Evolutionary conservation across 495 filamentous ascomycete genomes (phyloP), one percentile per base, ranked within the genome.

Genomic region (Daldinia concentrica): DNA sequence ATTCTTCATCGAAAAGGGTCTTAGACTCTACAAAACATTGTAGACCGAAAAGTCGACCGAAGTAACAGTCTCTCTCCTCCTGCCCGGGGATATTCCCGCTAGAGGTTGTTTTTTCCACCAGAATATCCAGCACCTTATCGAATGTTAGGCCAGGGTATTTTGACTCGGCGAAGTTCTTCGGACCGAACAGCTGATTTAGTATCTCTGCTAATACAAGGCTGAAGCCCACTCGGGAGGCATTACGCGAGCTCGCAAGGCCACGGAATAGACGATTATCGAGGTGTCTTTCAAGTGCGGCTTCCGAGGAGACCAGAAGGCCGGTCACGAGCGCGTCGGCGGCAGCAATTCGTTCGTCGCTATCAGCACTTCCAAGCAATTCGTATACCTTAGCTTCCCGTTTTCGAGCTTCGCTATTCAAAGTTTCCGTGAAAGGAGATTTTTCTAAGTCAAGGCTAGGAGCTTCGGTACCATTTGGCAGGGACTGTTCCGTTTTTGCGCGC

Each of bases 171-270:
- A 84, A 66, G 24, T 81, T 76, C 60, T 82, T 79, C 27, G 80
- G 55, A 1, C 84, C 86, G 70, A 85, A 86, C n/a, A 92, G 74
- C 74, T 90, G 88, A 0, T 84, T 82, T 41, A 96, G 76, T 62
- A 97, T 82, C 79, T 98, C 95, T 0, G 94, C 92, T 69, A 98
- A 79, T 1, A 95, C 93, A 63, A 97, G 83, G 39, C 92, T 96
- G 76, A 95, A 98, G n/a, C 95, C 95, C 62, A 94, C 80, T 27
- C 95, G 86, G 32, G 95, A 93, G 14, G 92, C 94, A 81, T 97
- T 97, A 24, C 92, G 88, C 50, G 93, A 91, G 75, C 93, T 97
- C 61, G 94, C 93, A 27, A 99, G 87, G 39, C 95, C 95, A 51
- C 92, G 89, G 73, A 97, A 92, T 14, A 99, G 84, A 34, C 94